Evolutionary conservation across 768 basidiomycete species (phyloP), one percentile per base, ranked within the genome.

Genomic region (Dendrothele bispora): DNA sequence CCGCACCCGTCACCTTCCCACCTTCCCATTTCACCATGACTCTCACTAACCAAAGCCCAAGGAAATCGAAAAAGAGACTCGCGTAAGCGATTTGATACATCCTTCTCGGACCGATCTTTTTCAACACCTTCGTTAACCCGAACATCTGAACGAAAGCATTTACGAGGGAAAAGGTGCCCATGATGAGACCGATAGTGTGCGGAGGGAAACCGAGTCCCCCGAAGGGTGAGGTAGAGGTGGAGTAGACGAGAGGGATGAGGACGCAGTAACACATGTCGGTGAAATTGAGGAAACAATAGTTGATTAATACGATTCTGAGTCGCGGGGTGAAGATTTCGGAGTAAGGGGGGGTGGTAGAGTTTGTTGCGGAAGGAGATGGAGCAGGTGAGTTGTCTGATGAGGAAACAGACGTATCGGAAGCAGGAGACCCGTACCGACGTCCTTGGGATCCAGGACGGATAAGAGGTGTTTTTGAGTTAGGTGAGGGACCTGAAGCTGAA

Each of bases 191-290:
- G 27, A 83, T 82, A 12, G 56, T 50, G n/a, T 68, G 69, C 5
- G 82, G 77, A 22, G 65, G 61, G 24, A 84, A 63, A 3, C 78
- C 79, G 26, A 81, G 72, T 0, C 80, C 80, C 22, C 82, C 80
- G 11, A 71, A 64, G 8, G 60, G 63, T n/a, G n/a, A n/a, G 44
- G 74, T 61, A 4, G 83, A 78, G 1, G 79, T 82, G 27, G 78
- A 73, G 43, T 56, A 58, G 48, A 61, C 57, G 2, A 63, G 48
- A 10, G 60, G 60, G 20, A 60, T 41, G 15, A 69, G 55, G 21
- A 57, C 60, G 34, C 59, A 56, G 41, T 59, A 54, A 15, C 56
- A 44, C 53, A 60, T 61, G 32, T 68, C 62, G n/a, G 56, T 28
- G 40, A 67, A 67, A 21, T 59, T 49, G 21, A 63, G 56, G 49